These are phyloP conservation scores for Citrullus amarus DNA, from an alignment of 306 rosid genomes.

Conservation along the genomic window DNA sequence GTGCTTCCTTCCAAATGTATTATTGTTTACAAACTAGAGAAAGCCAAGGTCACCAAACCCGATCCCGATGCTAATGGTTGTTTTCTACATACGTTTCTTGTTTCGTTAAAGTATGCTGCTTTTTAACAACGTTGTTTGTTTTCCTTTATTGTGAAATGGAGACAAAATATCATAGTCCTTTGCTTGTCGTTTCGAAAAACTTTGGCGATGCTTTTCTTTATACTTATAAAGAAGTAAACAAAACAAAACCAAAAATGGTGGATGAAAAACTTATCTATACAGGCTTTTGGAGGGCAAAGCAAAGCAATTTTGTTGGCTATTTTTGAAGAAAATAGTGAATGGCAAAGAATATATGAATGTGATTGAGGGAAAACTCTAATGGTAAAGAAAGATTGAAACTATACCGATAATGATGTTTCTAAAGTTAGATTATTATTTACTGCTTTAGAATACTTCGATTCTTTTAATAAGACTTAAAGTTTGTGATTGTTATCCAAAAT, in stretches of 20 bases:
- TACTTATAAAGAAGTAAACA: too few species aligned
- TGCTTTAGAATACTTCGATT: too few species aligned
- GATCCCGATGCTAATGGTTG: not conserved
- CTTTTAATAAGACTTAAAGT: too few species aligned
- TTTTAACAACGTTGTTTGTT: not conserved
- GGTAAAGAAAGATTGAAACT: not conserved
- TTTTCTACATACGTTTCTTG: not conserved
- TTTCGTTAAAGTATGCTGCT: not conserved
- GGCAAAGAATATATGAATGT: too few species aligned
- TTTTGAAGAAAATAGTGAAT: not conserved
- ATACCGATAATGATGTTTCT: not conserved
- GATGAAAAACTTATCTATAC: not conserved
- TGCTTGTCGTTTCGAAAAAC: not conserved
- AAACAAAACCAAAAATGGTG: not conserved
- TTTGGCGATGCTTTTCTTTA: not conserved
- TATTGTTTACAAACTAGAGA: not conserved
- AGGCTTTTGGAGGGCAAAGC: not conserved
- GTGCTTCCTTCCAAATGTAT: not conserved
- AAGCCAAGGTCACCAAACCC: not conserved
- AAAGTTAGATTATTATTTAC: too few species aligned
- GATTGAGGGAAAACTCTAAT: not conserved
- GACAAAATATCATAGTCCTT: not conserved
- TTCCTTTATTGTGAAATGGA: not conserved
- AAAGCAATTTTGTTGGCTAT: not conserved
- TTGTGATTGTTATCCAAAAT: too few species aligned